Evolutionary conservation across 352 stramenopile genomes (phyloP).

Genomic region (Pythium brachiatum): DNA sequence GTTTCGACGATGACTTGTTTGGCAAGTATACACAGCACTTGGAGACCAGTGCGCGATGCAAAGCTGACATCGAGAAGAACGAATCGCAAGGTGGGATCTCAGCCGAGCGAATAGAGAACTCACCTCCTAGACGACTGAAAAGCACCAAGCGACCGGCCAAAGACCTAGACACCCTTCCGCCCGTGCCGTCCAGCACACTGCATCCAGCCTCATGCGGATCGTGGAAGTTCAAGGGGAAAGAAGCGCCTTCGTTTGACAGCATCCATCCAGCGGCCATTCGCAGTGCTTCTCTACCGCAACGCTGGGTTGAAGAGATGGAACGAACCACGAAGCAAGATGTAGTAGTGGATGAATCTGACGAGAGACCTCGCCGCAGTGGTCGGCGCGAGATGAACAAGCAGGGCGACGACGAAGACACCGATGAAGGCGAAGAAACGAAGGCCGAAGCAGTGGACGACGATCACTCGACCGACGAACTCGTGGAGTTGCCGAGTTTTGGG

Average conservation of each 20-base stretch:
- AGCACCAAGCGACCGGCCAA: constrained; percentile 25
- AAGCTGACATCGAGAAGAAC: background rate
- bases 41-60: constrained; percentile 17
- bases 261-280: constrained; percentile 18
- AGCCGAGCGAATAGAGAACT: constrained; percentile 5
- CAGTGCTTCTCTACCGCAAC: background rate
- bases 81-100: background rate
- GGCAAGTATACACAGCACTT: constrained; percentile 42
- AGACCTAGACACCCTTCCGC: constrained; percentile 37
- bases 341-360: background rate
- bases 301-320: constrained; percentile 16
- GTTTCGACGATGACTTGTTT: constrained; percentile 79
- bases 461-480: constrained; percentile 4
- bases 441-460: background rate
- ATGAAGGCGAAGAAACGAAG: constrained; percentile 7
- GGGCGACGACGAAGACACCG: background rate
- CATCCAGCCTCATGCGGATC: constrained; percentile 62
- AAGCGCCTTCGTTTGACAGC: constrained; percentile 17
- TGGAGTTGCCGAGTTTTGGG: constrained; percentile 37
- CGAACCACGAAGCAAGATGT: background rate
- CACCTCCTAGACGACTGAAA: constrained; percentile 6
- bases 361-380: constrained; percentile 12
- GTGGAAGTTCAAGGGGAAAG: constrained; percentile 64
- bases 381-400: constrained; percentile 8
- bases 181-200: constrained; percentile 31